A percentile compares a stretch with the other conserved stretches of the same genome.
These are phyloP conservation scores for Neurospora sp. DNA, from an alignment of 495 filamentous ascomycete genomes.

Conservation along the genomic window DNA sequence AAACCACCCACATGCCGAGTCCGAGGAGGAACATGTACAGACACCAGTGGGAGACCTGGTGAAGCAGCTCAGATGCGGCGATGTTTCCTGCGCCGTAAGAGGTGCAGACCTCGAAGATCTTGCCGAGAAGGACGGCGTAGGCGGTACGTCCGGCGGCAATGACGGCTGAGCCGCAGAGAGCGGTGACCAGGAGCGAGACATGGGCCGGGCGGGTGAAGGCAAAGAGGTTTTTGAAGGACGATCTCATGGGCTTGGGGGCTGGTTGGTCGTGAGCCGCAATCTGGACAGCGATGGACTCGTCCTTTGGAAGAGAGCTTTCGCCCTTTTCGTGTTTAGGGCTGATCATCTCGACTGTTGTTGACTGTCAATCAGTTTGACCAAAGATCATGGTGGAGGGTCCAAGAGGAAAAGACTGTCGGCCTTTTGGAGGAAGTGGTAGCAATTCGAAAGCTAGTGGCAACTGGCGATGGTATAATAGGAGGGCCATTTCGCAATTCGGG, in stretches of 20 bases:
- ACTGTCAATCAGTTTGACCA: background rate
- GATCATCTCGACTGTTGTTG: background rate
- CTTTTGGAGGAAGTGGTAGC: background rate
- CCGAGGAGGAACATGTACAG: slow-evolving; percentile 52
- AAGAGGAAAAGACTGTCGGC: background rate
- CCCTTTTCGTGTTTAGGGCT: background rate
- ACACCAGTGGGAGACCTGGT: slow-evolving; percentile 47
- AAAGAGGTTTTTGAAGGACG: slow-evolving; percentile 47
- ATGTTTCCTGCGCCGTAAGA: slow-evolving; percentile 51
- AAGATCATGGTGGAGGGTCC: background rate
- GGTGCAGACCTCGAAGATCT: slow-evolving; percentile 63
- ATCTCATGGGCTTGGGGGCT: slow-evolving; percentile 4
- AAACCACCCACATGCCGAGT: slow-evolving; percentile 51
- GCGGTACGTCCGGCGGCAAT: slow-evolving; percentile 54
- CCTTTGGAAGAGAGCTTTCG: background rate
- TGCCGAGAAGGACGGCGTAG: slow-evolving; percentile 63
- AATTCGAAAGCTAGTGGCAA: background rate
- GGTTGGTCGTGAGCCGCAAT: background rate
- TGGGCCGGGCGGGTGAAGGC: slow-evolving; percentile 60
- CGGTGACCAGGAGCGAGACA: slow-evolving; percentile 34
- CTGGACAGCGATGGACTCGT: background rate
- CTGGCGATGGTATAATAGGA: background rate
- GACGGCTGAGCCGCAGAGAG: slow-evolving; percentile 45
- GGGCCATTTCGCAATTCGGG: background rate
- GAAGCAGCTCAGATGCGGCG: slow-evolving; percentile 37